Evolutionary conservation across 495 filamentous ascomycete genomes (phyloP), one percentile per base, ranked within the genome.

Genomic region (Aspergillus kassunensis): DNA sequence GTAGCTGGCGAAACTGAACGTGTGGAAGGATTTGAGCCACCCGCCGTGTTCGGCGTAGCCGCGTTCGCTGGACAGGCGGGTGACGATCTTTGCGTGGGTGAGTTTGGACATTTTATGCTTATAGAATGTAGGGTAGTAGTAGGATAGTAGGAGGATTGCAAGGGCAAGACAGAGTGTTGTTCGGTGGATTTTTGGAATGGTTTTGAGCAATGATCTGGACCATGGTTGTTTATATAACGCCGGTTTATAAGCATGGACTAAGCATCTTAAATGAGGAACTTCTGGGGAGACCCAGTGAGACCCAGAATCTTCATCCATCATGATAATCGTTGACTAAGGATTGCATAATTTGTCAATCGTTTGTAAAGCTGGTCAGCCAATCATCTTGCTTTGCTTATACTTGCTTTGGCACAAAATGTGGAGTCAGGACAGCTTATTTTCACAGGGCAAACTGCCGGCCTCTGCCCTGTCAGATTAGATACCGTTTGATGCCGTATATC

Each of bases 21-120:
- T 88, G 73, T 91, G 88, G 72, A 84, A 90, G 19, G 80, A 83
- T 66, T 91, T 84, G n/a, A 91, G 81, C 88, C 88, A 92, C 63
- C 84, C 87, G 66, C 84, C 84, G 65, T 90, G 85, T 62, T 90
- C 79, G 51, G 80, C 76, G 64, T 91, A 87, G 33, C 87, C 89
- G 40, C 88, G 78, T 25, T 78, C 75, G 31, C 62, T 62, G 29
- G 82, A 86, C 55, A 71, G 77, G 59, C 83, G 84, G 19, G 77
- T 74, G 21, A 76, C 75, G 64, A 88, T 82, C 57, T 79, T 83
- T 39, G 81, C 82, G 74, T 86, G 76, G 21, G 73, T 55, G 54
- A 33, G 68, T 59, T 78, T 62, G 31, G 45, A 46, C 55, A 58
- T 18, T 33, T 41, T 49, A 9, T 15, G 1, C 2, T 30, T 19